phyloP scores from a whole-genome alignment of 176 grass and related monocot species.

The Carex kokanica region DNA sequence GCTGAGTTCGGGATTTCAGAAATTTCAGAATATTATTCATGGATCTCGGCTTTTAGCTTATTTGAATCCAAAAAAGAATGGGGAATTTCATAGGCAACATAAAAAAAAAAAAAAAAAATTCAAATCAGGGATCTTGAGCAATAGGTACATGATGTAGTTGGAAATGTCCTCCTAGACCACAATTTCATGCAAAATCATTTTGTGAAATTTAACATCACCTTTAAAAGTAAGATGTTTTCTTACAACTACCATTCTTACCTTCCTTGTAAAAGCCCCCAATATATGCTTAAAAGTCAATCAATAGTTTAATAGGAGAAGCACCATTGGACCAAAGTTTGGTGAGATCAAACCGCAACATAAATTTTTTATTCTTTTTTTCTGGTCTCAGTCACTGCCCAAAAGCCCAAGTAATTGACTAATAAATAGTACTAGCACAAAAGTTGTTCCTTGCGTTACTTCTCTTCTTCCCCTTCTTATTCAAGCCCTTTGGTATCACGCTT shows the following conservation, averaged over 20 bases:
- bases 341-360: constrained; percentile 9
- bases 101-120: background rate
- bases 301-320: constrained; percentile 13
- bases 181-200: background rate
- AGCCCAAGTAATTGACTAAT: background rate
- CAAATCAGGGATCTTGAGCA: background rate
- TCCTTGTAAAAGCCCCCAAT: constrained; percentile 15
- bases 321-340: constrained; percentile 5
- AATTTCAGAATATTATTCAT: no score
- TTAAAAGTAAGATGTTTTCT: background rate
- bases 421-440: background rate
- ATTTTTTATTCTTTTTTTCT: background rate
- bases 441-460: constrained; percentile 68
- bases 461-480: constrained; percentile 36
- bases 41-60: no score
- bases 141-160: background rate
- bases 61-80: no score
- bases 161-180: background rate
- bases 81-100: background rate
- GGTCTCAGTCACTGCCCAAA: constrained; percentile 18
- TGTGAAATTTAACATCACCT: background rate
- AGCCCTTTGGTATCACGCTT: constrained; percentile 33
- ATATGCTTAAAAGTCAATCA: constrained; percentile 26
- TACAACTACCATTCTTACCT: constrained; percentile 18
- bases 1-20: no score